Base-by-base conservation (phyloP, 2,329 filamentous ascomycete genomes). In the Stromatinia cepivora region DNA sequence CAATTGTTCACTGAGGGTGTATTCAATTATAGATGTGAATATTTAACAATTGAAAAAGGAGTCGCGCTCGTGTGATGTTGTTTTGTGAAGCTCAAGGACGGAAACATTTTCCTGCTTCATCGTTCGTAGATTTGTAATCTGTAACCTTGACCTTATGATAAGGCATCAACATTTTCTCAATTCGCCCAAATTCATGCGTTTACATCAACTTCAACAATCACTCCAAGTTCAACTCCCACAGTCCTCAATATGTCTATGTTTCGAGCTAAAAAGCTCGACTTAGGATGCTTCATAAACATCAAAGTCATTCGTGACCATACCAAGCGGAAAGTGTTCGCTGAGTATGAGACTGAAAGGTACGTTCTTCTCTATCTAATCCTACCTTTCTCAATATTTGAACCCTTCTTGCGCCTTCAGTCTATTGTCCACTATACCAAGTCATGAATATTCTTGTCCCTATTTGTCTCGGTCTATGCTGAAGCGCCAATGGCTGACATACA, bases 221-320 rank as follows among this genome's bases (percentile, higher is more conserved):
- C 28, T 20, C 20, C 4, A 3, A 17, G 6, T 45, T 34, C n/a
- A 56, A 54, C 36, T 17, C 5, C 25, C 50, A 45, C 28, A 20
- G 3, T 53, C 62, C 6, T 80, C 83, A 87, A 74, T 72, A 92
- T 92, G 90, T 90, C 92, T 61, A 92, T 94, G 83, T 97, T 97
- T 82, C 86, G 93, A 76, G 86, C 93, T 45, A 97, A 97, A 82
- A 94, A 90, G 84, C 89, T 97, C 75, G 93, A 98, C 76, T 83
- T 98, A 75, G 90, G 91, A 79, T 92, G 92, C 79, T 97, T 92
- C 79, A 81, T 96, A 82, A 97, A 97, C 79, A 88, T 90, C 79
- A 90, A 90, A 75, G 87, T 92, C 74, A 91, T 99, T 79, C 92
- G 95, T 77, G 95, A 99, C 81, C 93, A 98, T 83, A 94, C 93